Conservation (phyloP, 192 early-diverging fungal genomes). For the Coemansia sp. region DNA sequence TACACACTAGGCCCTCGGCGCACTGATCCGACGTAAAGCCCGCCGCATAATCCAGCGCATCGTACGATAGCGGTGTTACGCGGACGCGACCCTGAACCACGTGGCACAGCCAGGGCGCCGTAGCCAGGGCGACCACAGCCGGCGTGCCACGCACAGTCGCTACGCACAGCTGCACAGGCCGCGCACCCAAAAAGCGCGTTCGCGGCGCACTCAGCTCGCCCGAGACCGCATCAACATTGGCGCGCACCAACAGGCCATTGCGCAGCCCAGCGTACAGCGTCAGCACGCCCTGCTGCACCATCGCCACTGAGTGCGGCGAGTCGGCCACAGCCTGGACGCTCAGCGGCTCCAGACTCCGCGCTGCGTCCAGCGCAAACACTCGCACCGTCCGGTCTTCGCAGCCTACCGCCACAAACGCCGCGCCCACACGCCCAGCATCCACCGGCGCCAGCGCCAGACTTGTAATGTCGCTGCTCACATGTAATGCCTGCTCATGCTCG, state of each 20-base stretch:
- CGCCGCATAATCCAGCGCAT: constrained; percentile 79
- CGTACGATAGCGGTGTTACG: constrained; percentile 83
- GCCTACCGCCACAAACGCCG: constrained; percentile 85
- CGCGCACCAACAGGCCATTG: constrained; percentile 87
- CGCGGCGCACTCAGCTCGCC: constrained; percentile 82
- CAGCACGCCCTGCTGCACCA: constrained; percentile 61
- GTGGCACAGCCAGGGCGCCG: constrained; percentile 88
- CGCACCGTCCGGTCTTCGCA: constrained; percentile 92
- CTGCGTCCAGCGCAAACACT: constrained; percentile 79
- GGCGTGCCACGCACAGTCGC: constrained; percentile 65
- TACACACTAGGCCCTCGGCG: constrained; percentile 84
- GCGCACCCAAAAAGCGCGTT: constrained; percentile 80
- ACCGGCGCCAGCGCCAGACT: constrained; percentile 79
- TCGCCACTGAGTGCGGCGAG: constrained; percentile 68
- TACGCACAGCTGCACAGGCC: constrained; percentile 77
- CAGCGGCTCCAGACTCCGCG: constrained; percentile 72
- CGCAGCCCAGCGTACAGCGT: constrained; percentile 85
- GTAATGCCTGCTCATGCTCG: constrained; percentile 80
- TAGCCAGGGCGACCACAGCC: constrained; percentile 80
- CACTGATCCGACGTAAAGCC: constrained; percentile 83
- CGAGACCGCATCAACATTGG: constrained; percentile 77
- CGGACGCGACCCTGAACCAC: constrained; percentile 70
- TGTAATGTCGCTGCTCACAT: constrained; percentile 68
- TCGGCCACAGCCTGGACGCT: constrained; percentile 73
- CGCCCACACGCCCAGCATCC: constrained; percentile 70